Evolutionary conservation across 495 filamentous ascomycete genomes (phyloP).

Genomic region (Viridothelium virens): DNA sequence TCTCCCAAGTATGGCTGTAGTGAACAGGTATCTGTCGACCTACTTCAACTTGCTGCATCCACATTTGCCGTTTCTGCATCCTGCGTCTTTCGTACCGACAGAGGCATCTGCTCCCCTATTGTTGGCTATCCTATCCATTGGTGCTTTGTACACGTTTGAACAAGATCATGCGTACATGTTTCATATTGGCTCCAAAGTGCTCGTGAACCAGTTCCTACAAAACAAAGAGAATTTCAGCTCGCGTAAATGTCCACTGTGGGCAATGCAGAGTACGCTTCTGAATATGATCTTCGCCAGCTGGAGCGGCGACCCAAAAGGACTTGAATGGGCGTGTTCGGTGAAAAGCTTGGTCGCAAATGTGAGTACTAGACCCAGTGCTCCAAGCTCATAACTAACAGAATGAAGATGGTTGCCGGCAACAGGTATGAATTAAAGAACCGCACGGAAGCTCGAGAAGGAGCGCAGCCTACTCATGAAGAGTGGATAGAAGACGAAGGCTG

Average conservation of each 20-base stretch:
- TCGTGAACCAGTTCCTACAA: slow-evolving; percentile 93
- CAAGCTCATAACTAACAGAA: slow-evolving; percentile 15
- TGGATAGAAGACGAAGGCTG: slow-evolving; percentile 98
- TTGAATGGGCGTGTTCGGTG: slow-evolving; percentile 98
- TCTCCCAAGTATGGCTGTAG: slow-evolving; percentile 61
- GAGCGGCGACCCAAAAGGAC: slow-evolving; percentile 94
- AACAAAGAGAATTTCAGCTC: slow-evolving; percentile 98
- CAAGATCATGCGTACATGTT: slow-evolving; percentile 91
- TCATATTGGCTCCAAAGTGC: slow-evolving; percentile 94
- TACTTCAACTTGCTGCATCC: slow-evolving; percentile 98
- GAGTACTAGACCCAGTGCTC: slow-evolving; percentile 23
- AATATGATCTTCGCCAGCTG: slow-evolving; percentile 99
- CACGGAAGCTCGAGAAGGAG: slow-evolving; percentile 75
- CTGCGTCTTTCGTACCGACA: slow-evolving; percentile 78
- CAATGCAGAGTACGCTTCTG: slow-evolving; percentile 88
- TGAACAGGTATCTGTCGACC: slow-evolving; percentile 86
- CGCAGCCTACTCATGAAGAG: slow-evolving; percentile 69
- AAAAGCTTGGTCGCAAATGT: slow-evolving; percentile 90
- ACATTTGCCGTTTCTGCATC: slow-evolving; percentile 92
- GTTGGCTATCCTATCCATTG: slow-evolving; percentile 88
- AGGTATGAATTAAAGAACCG: slow-evolving; percentile 91
- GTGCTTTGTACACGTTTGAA: slow-evolving; percentile 93
- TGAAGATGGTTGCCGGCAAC: slow-evolving; percentile 89
- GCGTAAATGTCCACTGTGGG: slow-evolving; percentile 95
- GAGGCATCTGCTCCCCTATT: slow-evolving; percentile 71